Base-by-base conservation (phyloP, 768 basidiomycete species). In the Coprinellus micaceus region DNA sequence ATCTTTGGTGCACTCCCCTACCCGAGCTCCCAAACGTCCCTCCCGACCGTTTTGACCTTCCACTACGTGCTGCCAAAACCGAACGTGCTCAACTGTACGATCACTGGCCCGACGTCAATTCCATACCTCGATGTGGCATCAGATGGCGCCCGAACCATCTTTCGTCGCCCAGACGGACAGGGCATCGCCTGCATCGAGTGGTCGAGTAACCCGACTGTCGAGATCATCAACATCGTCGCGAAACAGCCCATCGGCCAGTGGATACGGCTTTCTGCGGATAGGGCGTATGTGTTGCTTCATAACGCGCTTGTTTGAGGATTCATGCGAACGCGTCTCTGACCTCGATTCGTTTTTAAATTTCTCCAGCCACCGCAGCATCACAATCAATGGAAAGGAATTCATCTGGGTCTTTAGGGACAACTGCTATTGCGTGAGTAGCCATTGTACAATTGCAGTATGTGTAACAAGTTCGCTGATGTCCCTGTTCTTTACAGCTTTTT, bases 171-270 rank as follows among this genome's bases (percentile, higher is more conserved):
- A 17, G 53, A 64, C 21, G 61, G 69, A 6, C 67, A 70, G 52
- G 76, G 74, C 2, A 53, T 76, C 25, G 80, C 72, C 0, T 61
- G 71, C 57, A 66, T 82, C 50, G 75, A 77, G 49, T 82, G 81
- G 80, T 62, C 60, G 28, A 67, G 59, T n/a, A 69, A 68, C n/a
- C 71, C 77, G 5, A 68, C 66, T 2, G 60, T 82, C 41, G 77
- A 81, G 57, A 67, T 77, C 21, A 67, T 67, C 21, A 68, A 70
- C 2, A 56, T 69, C 2, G 60, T 75, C 2, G 58, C 63, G 0
- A 74, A 71, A 56, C 73, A 75, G 59, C 59, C 60, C 22, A 66
- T 69, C 25, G 66, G 66, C 1, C 67, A 73, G 13, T 82, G 80
- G 78, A 57, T 82, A 33, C 63, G 61, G 3, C 64, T 81, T n/a